Conservation (phyloP, 2,329 filamentous ascomycete species). For the Teratosphaeria viscida region DNA sequence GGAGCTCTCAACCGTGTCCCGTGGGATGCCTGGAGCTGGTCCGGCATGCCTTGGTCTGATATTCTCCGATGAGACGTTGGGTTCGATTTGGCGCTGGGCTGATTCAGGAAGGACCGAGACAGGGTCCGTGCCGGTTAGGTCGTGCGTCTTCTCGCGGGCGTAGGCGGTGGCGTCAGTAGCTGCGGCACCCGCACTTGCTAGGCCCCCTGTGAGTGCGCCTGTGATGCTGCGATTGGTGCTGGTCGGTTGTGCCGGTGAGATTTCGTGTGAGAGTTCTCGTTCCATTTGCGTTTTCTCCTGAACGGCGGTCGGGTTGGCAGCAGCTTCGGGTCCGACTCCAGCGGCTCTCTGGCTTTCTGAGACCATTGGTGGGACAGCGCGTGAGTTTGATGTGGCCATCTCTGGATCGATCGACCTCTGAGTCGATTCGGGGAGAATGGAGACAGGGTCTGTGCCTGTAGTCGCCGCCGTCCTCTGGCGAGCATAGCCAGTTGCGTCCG, state of each 20-base stretch:
- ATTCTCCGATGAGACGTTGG: background rate
- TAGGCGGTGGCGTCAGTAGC: background rate
- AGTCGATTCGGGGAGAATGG: slow-evolving; percentile 25
- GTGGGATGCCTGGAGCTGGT: slow-evolving; percentile 19
- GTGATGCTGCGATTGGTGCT: slow-evolving; percentile 13
- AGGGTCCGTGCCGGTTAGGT: slow-evolving; percentile 39
- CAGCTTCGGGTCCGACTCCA: slow-evolving; percentile 55
- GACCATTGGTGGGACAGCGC: slow-evolving; percentile 28
- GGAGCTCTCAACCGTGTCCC: slow-evolving; percentile 38
- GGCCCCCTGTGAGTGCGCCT: background rate
- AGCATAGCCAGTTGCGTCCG: background rate
- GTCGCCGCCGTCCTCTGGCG: slow-evolving; percentile 26
- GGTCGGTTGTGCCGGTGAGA: slow-evolving; percentile 28
- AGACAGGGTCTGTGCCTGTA: slow-evolving; percentile 41
- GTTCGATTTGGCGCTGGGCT: slow-evolving; percentile 28
- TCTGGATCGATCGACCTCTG: slow-evolving; percentile 26
- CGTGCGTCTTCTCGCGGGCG: slow-evolving; percentile 4
- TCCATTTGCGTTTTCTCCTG: slow-evolving; percentile 67
- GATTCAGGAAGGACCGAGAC: slow-evolving; percentile 26
- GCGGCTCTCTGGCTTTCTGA: slow-evolving; percentile 20
- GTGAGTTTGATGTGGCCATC: background rate
- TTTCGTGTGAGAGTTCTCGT: slow-evolving; percentile 59
- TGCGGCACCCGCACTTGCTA: background rate
- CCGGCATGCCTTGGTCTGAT: slow-evolving; percentile 25
- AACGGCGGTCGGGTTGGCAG: slow-evolving; percentile 58